These are phyloP conservation scores for Trichoderma oligosporum DNA, from an alignment of 2,329 filamentous ascomycete genomes.

Conservation along the genomic window DNA sequence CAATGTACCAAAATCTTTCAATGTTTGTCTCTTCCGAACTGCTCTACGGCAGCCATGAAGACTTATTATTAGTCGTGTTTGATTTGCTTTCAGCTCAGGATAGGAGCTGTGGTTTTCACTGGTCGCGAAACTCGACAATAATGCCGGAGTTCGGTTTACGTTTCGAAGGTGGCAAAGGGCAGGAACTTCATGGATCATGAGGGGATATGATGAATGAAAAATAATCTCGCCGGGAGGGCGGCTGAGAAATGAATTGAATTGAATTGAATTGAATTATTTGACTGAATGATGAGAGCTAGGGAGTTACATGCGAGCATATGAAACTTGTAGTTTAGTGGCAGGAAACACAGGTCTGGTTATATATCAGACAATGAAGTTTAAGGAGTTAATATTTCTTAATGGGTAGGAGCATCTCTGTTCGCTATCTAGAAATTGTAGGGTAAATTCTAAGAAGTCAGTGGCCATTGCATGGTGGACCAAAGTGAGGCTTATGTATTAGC, in stretches of 20 bases:
- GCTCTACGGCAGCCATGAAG: not conserved
- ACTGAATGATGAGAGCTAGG: not conserved
- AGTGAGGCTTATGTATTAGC: too few relatives aligned
- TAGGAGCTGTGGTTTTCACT: constrained; percentile 20
- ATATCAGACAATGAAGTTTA: constrained; percentile 4
- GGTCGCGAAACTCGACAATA: constrained; percentile 16
- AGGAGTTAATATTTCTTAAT: not conserved
- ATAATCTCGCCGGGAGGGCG: not conserved
- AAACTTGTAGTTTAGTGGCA: constrained; percentile 7
- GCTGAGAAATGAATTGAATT: too few relatives aligned
- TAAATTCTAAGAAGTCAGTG: too few relatives aligned
- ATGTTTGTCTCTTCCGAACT: constrained; percentile 16
- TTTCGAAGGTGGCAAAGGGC: constrained; percentile 19
- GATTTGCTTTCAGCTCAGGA: constrained; percentile 20
- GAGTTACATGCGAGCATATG: constrained; percentile 10
- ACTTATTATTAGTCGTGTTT: constrained; percentile 6
- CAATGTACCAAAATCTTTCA: constrained; percentile 31
- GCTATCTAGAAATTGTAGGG: not conserved
- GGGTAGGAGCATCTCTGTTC: not conserved
- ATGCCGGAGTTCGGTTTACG: constrained; percentile 27
- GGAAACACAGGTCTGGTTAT: not conserved
- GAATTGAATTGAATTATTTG: constrained; percentile 13
- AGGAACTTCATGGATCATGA: constrained; percentile 24
- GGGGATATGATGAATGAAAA: constrained; percentile 8
- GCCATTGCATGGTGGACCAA: too few relatives aligned